phyloP scores from a whole-genome alignment of 768 basidiomycete genomes.

The Mycena haematopus region DNA sequence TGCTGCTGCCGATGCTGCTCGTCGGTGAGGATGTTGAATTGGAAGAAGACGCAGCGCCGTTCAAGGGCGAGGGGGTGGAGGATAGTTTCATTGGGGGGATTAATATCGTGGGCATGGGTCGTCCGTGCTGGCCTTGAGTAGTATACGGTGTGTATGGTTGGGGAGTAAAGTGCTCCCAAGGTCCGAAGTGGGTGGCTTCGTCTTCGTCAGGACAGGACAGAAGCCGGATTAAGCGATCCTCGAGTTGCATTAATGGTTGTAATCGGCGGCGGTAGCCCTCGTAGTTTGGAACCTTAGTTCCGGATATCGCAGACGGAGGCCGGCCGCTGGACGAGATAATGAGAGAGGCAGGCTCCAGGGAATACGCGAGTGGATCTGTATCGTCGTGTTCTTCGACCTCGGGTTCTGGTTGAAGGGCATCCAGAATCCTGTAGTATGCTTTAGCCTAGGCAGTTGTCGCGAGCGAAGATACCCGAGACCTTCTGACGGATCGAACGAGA shows the following conservation, averaged over 20 bases:
- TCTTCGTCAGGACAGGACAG: slow-evolving; percentile 77
- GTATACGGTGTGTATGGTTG: slow-evolving; percentile 29
- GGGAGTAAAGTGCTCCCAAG: slow-evolving; percentile 45
- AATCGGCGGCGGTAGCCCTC: slow-evolving; percentile 67
- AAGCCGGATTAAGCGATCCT: slow-evolving; percentile 69
- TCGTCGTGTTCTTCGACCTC: slow-evolving; percentile 70
- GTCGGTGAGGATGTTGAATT: slow-evolving; percentile 35
- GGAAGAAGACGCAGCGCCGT: slow-evolving; percentile 33
- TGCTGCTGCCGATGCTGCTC: slow-evolving; percentile 43
- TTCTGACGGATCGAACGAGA: slow-evolving; percentile 80
- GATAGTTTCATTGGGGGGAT: slow-evolving; percentile 48
- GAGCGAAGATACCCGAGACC: slow-evolving; percentile 46
- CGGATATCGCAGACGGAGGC: slow-evolving; percentile 57
- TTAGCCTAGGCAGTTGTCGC: slow-evolving; percentile 28
- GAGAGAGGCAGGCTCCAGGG: slow-evolving; percentile 55
- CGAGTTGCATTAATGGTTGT: slow-evolving; percentile 73
- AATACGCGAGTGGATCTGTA: slow-evolving; percentile 53
- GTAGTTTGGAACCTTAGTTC: slow-evolving; percentile 60
- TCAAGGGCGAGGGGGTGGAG: slow-evolving; percentile 39
- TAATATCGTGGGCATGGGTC: slow-evolving; percentile 56
- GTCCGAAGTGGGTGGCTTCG: slow-evolving; percentile 64
- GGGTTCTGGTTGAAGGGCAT: slow-evolving; percentile 70
- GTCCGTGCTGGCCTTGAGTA: slow-evolving; percentile 43
- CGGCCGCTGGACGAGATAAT: slow-evolving; percentile 58
- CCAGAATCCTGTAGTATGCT: slow-evolving; percentile 63